These are phyloP conservation scores for Leucosporidium scottii DNA, from an alignment of 768 basidiomycete species.

Conservation along the genomic window DNA sequence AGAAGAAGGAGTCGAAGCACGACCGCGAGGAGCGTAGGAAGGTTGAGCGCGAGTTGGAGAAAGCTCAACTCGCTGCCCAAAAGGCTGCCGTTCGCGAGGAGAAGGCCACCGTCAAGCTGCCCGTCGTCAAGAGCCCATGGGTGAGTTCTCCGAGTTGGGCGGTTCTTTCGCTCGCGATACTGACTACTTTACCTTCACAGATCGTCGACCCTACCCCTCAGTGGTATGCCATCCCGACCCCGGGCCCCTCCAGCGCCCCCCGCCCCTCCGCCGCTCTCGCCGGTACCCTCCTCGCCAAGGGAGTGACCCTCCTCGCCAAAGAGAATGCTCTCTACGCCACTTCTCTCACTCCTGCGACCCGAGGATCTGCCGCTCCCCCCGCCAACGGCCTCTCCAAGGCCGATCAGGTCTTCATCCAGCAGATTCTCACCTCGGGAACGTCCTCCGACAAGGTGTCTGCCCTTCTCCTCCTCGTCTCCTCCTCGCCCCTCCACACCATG, in stretches of 20 bases:
- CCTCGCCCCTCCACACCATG: conserved; percentile 33
- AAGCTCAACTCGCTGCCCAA: conserved; percentile 5
- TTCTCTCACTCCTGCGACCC: conserved; percentile 34
- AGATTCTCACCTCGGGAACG: conserved; percentile 80
- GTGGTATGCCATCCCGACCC: conserved; percentile 31
- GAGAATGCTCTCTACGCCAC: conserved; percentile 36
- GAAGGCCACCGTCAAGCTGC: background rate
- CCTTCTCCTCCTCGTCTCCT: conserved; percentile 74
- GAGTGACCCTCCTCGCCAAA: conserved; percentile 33
- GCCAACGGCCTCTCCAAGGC: conserved; percentile 33
- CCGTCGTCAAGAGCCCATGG: conserved; percentile 19
- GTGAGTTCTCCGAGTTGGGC: background rate
- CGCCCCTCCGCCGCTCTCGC: conserved; percentile 17
- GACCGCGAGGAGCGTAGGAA: conserved; percentile 23
- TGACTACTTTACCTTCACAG: conserved; percentile 13
- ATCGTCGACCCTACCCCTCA: conserved; percentile 35
- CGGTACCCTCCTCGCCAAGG: conserved; percentile 32
- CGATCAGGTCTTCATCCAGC: conserved; percentile 58
- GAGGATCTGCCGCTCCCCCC: conserved; percentile 30
- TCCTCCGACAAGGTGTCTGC: conserved; percentile 87
- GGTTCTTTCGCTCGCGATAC: background rate
- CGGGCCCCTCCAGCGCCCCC: conserved; percentile 12
- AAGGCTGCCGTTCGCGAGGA: background rate
- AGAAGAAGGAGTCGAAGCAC: conserved; percentile 18
- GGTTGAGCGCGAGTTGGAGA: conserved; percentile 14